Evolutionary conservation across 176 grass and related monocot species (phyloP), one percentile per base, ranked within the genome.

Genomic region (Juncus effusus): DNA sequence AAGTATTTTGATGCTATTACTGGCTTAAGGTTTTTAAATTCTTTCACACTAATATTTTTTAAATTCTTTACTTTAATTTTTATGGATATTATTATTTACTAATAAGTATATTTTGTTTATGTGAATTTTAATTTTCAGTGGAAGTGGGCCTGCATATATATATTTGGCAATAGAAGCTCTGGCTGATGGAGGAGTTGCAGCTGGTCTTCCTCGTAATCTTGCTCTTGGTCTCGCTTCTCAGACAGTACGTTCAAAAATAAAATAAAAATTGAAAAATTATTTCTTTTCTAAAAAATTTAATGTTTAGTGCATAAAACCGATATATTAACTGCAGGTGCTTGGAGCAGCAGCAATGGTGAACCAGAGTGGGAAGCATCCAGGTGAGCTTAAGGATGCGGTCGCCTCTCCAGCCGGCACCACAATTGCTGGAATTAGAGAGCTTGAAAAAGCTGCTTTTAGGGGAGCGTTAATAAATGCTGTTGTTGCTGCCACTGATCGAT

Each of bases 1-100:
- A 92, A 99, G 73, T 87, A 94, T 75, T 99, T 99, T 83, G 95
- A 99, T 79, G 89, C 95, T 71, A 72, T 94, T 69, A 99, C 89
- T 80, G 89, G 95, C 42, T 77, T 99, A 82, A 99, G 95, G 95
- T 99, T 72, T 60, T 51, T 13, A 5, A 62, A 10, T 51, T 1
- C 68, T 78, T 62, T 4, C 44, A 59, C 16, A 35, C 55, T 73
- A 10, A 3, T 10, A 10, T 59, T 71, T 38, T 72, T 70, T 62
- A 15, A 39, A 36, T 67, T 70, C 6, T 13, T 71, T 11, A 14
- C 41, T 4, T 57, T 4, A 42, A 19, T 59, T 72, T 47, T 47
- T 47, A 47, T 47, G 9, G 44, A 5, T 47, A 47, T n/a, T n/a
- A n/a, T n/a, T n/a, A n/a, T 28, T 28, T 47, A 47, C 44, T 47